Evolutionary conservation across 208 protist species (phyloP).

Genomic region (Strigomonas culicis): DNA sequence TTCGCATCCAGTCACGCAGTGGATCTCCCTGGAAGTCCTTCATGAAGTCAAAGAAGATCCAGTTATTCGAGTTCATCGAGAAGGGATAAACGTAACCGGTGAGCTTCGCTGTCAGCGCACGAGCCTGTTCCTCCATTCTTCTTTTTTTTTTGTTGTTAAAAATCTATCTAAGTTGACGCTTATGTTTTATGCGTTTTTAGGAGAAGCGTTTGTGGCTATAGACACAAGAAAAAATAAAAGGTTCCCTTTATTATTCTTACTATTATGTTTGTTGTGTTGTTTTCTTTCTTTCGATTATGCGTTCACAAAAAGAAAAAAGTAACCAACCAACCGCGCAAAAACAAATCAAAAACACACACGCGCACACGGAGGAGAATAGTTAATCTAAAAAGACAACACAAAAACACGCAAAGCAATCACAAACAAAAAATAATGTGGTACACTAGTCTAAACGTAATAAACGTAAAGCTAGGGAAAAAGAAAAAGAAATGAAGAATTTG

Average conservation of each 20-base stretch:
- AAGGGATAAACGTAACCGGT: conserved; percentile 11
- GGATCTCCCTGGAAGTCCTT: conserved; percentile 33
- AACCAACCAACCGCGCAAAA: conserved; percentile 1
- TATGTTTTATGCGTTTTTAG: not conserved
- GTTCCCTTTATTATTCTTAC: not conserved
- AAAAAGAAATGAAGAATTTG: conserved; percentile 4
- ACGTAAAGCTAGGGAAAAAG: not conserved
- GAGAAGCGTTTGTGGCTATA: conserved; percentile 4
- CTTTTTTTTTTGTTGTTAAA: conserved; percentile 7
- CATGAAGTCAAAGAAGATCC: conserved; percentile 13
- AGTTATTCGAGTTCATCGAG: not conserved
- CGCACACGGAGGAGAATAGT: not conserved
- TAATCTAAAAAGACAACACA: conserved; percentile 3
- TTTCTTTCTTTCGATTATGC: conserved; percentile 5
- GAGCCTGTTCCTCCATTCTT: not conserved
- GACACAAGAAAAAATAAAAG: conserved; percentile 10
- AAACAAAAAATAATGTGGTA: conserved; percentile 2
- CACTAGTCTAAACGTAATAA: not conserved
- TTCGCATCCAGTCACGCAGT: conserved; percentile 42
- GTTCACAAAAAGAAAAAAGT: conserved; percentile 1
- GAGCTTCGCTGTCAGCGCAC: too few species aligned
- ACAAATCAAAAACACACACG: not conserved
- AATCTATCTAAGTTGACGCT: conserved; percentile 3
- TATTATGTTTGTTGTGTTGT: conserved; percentile 1
- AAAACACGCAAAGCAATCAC: not conserved